These are phyloP conservation scores for Colletotrichum sp. DNA, from an alignment of 2,329 filamentous ascomycete species.

Conservation along the genomic window DNA sequence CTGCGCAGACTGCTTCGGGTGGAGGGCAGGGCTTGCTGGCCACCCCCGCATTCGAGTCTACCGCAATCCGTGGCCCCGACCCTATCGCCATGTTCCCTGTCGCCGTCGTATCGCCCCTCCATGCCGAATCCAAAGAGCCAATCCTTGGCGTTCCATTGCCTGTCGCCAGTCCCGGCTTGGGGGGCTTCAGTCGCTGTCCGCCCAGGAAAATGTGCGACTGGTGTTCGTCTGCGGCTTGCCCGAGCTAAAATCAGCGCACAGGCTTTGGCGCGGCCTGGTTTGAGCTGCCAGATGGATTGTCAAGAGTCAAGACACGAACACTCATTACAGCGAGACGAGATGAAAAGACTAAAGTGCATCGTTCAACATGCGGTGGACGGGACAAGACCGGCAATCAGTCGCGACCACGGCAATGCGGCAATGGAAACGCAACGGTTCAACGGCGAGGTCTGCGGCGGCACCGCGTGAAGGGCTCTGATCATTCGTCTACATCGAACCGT, in stretches of 20 bases:
- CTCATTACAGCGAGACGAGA: background rate
- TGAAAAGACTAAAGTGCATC: background rate
- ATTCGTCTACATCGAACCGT: background rate
- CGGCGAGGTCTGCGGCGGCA: background rate
- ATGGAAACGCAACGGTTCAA: background rate
- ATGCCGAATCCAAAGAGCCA: background rate
- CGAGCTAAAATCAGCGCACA: background rate
- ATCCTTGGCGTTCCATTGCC: conserved; percentile 8
- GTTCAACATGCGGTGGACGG: background rate
- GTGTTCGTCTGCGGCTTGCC: background rate
- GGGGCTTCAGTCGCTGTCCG: background rate
- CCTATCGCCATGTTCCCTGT: conserved; percentile 9
- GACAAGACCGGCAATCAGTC: background rate
- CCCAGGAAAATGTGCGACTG: background rate
- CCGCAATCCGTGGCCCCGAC: background rate
- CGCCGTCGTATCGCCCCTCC: conserved; percentile 11
- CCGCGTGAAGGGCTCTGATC: background rate
- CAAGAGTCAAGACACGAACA: background rate
- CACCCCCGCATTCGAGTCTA: background rate
- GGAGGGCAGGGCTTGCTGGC: background rate
- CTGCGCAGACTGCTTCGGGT: background rate
- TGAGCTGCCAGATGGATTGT: background rate
- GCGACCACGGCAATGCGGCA: background rate
- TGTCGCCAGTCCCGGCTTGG: background rate
- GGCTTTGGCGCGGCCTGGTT: background rate